Base-by-base conservation (phyloP, 2,329 filamentous ascomycete species). In the Corynespora cassiicola region DNA sequence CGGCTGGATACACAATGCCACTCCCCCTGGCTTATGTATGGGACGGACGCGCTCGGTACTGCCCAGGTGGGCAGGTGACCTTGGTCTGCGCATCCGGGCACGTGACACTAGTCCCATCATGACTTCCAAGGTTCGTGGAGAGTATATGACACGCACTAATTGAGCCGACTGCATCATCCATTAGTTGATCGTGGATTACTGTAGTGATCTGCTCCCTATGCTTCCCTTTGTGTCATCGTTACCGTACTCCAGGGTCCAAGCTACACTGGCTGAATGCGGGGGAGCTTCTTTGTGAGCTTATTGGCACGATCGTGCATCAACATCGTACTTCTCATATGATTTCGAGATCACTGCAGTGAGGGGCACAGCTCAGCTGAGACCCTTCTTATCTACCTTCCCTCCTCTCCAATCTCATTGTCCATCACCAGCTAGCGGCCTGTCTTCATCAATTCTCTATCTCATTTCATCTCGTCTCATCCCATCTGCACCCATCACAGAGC, bases 281-380 rank as follows among this genome's bases (percentile, higher is more conserved):
- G 65, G 55, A 65, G 49, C 43, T 43, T 16, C 24, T 7, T n/a
- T 36, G 28, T 24, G 19, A 36, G 44, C 46, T 60, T 45, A 68
- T 67, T 68, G 65, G 65, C 42, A 58, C 61, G 63, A 66, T 65
- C 52, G 37, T 11, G 32, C 37, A 52, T 51, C 45, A 36, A 47
- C 51, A 56, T 50, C 58, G 58, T 66, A 63, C 61, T 59, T 40
- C 44, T 58, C 54, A 48, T 51, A 50, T 52, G 54, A 52, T 52
- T 55, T 41, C 47, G 39, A 47, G 48, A 57, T 54, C 51, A 3
- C 16, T 43, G 39, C 11, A 12, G 17, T 42, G 23, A 46, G 43
- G 36, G 36, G 33, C 25, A 39, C 48, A 53, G 48, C 42, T 56
- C 30, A 24, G 18, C 24, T 49, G 41, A 34, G 42, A 44, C 32